Percentiles rank a stretch among this genome's conserved stretches.
These are phyloP conservation scores for Glycine soja DNA, from an alignment of 306 rosid genomes.

Conservation along the genomic window DNA sequence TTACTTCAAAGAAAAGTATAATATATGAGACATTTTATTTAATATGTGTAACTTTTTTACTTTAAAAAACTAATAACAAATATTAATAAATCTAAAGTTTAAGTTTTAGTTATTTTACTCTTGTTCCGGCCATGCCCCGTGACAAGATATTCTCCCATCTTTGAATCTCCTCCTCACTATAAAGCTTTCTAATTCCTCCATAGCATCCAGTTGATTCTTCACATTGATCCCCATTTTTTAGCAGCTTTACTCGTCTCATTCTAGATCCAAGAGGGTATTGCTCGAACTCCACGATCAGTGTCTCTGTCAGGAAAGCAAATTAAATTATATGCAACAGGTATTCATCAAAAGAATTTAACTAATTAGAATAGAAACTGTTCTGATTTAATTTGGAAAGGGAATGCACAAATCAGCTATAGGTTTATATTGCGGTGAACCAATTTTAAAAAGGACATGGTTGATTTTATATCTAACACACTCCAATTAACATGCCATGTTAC, in stretches of 20 bases:
- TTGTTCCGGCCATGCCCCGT: not conserved
- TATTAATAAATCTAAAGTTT: not conserved
- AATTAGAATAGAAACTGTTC: too few relatives aligned
- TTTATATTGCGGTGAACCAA: too few relatives aligned
- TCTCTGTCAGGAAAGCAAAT: not conserved
- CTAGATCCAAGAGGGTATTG: conserved; percentile 60
- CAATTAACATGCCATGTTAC: too few relatives aligned
- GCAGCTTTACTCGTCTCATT: conserved; percentile 54
- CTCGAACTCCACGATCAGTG: conserved; percentile 58
- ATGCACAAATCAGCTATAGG: too few relatives aligned
- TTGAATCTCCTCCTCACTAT: conserved; percentile 57
- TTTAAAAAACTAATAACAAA: too few relatives aligned
- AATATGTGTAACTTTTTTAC: too few relatives aligned
- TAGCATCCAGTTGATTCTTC: conserved; percentile 56
- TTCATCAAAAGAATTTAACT: not conserved
- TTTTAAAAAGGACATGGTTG: too few relatives aligned
- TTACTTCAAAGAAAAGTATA: too few relatives aligned
- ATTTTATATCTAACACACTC: too few relatives aligned
- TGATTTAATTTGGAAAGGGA: too few relatives aligned
- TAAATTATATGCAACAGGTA: not conserved
- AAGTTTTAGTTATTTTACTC: too few relatives aligned
- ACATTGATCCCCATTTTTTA: conserved; percentile 55
- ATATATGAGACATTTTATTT: too few relatives aligned
- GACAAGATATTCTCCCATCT: conserved; percentile 66
- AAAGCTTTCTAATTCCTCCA: conserved; percentile 78